phyloP scores from a whole-genome alignment of 331 rosid genomes.

The Pyracantha coccinea region DNA sequence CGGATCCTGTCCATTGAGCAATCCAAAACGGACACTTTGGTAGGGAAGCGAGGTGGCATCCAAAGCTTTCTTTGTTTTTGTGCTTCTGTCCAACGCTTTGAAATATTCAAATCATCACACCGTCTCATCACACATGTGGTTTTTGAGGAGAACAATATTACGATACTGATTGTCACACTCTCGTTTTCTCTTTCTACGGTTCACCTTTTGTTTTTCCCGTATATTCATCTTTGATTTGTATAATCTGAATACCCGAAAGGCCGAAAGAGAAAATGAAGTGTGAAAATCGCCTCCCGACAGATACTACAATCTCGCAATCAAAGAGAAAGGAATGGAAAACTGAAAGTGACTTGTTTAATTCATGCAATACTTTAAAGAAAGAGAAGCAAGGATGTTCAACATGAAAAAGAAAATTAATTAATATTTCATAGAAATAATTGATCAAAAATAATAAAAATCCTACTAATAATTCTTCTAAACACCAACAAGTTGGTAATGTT shows the following conservation, averaged over 20 bases:
- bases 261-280: not conserved
- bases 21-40: conserved; percentile 24
- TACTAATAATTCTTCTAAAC: conserved; percentile 30
- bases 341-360: conserved; percentile 22
- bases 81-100: no score
- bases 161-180: not conserved
- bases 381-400: conserved; percentile 32
- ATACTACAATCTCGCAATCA: conserved; percentile 6
- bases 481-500: conserved; percentile 65
- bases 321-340: not conserved
- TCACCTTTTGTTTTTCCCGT: no score
- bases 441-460: conserved; percentile 11
- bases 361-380: conserved; percentile 29
- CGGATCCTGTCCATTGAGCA: conserved; percentile 74
- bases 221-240: no score
- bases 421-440: conserved; percentile 37
- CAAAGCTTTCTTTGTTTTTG: not conserved
- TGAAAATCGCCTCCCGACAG: not conserved
- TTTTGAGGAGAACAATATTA: no score
- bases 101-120: no score
- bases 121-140: no score
- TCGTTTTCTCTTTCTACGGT: not conserved
- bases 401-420: conserved; percentile 32
- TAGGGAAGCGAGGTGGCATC: conserved; percentile 31
- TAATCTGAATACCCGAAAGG: no score